These are phyloP conservation scores for Plasmodium cynomolgi DNA, from an alignment of 169 alveolate species.

Conservation along the genomic window DNA sequence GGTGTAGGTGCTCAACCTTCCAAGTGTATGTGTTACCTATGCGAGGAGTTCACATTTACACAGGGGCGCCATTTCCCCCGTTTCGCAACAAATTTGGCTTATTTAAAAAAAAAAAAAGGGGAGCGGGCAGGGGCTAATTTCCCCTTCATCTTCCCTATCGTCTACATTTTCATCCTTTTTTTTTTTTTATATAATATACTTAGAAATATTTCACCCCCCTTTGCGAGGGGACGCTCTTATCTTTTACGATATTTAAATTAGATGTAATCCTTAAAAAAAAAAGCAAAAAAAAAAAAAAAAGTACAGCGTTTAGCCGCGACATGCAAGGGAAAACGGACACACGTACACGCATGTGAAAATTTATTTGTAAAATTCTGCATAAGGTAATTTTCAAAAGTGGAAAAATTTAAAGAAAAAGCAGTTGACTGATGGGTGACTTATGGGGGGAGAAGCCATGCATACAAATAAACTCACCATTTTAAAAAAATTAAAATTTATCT, in stretches of 20 bases:
- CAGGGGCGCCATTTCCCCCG: not conserved
- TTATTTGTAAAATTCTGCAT: not conserved
- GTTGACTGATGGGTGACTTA: not conserved
- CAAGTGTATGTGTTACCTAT: not conserved
- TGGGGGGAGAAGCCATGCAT: not conserved
- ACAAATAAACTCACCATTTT: not conserved
- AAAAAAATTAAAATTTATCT: not conserved
- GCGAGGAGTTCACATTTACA: not conserved
- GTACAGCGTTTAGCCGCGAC: not conserved
- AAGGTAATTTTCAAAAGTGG: not conserved
- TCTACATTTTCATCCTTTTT: not conserved
- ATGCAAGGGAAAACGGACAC: not conserved
- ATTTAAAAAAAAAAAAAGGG: not conserved
- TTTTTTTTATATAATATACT: not conserved
- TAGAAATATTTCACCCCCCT: not conserved
- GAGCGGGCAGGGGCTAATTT: not conserved
- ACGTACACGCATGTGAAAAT: not conserved
- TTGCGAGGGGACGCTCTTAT: not conserved
- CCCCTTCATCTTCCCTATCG: not conserved
- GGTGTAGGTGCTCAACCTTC: not conserved
- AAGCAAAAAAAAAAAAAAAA: slow-evolving; percentile 12
- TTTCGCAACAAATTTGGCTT: not conserved
- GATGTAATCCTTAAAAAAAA: not conserved
- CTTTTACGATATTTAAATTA: not conserved
- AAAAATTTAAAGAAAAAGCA: not conserved